These are phyloP conservation scores for Austroboletus rostrupii DNA, from an alignment of 1,284 basidiomycete genomes.

Conservation along the genomic window DNA sequence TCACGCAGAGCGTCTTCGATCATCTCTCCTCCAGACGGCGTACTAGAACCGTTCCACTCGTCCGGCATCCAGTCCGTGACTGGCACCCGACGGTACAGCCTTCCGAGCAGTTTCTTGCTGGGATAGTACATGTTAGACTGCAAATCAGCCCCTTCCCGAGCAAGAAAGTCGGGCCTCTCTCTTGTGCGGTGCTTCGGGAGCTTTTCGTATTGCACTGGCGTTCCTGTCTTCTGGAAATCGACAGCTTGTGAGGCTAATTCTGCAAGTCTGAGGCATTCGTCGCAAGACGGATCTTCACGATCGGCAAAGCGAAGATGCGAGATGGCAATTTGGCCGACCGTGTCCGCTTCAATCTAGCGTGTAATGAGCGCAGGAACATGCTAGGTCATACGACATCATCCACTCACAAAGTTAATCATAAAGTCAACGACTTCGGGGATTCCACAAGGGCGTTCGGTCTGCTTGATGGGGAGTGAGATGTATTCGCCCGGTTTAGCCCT, in stretches of 20 bases:
- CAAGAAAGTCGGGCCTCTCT: conserved; percentile 40
- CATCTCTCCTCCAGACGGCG: conserved; percentile 27
- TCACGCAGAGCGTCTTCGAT: conserved; percentile 23
- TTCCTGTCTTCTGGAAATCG: conserved; percentile 65
- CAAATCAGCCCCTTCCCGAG: conserved; percentile 33
- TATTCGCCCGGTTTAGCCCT: conserved; percentile 36
- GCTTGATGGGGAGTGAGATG: conserved; percentile 30
- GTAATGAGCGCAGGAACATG: conserved; percentile 1
- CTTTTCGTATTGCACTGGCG: conserved; percentile 43
- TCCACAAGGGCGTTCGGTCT: conserved; percentile 33
- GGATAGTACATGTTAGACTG: conserved; percentile 30
- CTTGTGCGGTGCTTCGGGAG: conserved; percentile 45
- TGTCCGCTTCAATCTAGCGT: conserved; percentile 52
- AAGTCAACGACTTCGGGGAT: conserved; percentile 49
- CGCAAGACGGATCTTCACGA: conserved; percentile 52
- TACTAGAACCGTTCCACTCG: conserved; percentile 17
- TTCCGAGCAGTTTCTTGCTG: conserved; percentile 37
- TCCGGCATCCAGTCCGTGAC: conserved; percentile 26
- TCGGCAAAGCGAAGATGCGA: conserved; percentile 59
- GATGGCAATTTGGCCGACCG: conserved; percentile 48
- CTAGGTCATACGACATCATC: not conserved
- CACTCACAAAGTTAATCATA: conserved; percentile 43
- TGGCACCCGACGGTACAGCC: conserved; percentile 37
- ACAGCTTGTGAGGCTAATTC: conserved; percentile 67
- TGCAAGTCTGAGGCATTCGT: conserved; percentile 50